phyloP scores from a whole-genome alignment of 495 filamentous ascomycete genomes.

The Trichoderma parareesei region DNA sequence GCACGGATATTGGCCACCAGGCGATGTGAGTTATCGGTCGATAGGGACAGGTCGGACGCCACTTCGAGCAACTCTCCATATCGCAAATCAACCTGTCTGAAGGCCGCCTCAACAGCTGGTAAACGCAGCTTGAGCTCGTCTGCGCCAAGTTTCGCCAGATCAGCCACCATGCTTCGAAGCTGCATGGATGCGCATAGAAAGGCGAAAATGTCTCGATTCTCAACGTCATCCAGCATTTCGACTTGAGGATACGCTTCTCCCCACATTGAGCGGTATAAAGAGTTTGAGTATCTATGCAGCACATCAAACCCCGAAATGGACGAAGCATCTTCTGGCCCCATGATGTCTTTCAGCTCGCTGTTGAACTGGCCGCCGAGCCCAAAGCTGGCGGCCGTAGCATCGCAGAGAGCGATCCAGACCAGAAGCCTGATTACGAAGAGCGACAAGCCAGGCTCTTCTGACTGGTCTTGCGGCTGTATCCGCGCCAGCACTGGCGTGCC shows the following conservation, averaged over 20 bases:
- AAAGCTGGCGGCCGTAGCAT: neutral
- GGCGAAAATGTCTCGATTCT: constrained; percentile 3
- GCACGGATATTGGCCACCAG: neutral
- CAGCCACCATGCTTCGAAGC: neutral
- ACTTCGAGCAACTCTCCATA: neutral
- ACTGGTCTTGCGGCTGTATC: neutral
- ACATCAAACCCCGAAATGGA: neutral
- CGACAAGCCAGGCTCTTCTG: neutral
- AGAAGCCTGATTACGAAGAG: neutral
- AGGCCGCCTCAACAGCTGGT: neutral
- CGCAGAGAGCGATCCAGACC: constrained; percentile 1
- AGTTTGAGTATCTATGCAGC: neutral
- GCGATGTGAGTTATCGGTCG: neutral
- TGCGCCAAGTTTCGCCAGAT: neutral
- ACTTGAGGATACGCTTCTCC: neutral
- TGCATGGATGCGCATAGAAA: constrained; percentile 3
- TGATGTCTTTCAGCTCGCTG: neutral
- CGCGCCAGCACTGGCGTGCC: neutral
- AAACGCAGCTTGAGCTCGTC: neutral
- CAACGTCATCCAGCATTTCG: neutral
- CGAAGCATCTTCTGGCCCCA: neutral
- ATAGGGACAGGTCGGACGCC: neutral
- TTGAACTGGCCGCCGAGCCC: neutral
- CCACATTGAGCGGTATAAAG: constrained; percentile 5
- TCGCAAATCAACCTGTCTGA: neutral